These are phyloP conservation scores for Coniosporium tulheliwenetii DNA, from an alignment of 2,329 filamentous ascomycete genomes.

Conservation along the genomic window DNA sequence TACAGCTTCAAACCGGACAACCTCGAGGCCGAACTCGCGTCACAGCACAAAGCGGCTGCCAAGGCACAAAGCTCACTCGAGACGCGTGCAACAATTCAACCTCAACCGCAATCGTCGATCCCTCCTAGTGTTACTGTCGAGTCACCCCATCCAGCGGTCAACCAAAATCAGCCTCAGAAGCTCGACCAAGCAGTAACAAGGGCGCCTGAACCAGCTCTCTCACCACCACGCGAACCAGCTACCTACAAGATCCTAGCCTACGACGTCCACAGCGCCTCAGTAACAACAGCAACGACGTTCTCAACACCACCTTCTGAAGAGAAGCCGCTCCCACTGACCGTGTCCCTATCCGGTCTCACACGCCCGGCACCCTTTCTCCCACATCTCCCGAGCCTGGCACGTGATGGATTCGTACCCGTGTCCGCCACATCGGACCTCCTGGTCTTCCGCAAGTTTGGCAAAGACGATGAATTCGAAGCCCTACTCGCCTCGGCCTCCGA, in stretches of 20 bases:
- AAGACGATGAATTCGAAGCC: conserved; percentile 11
- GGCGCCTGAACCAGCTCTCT: neutral
- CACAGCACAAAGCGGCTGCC: conserved; percentile 5
- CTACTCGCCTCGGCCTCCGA: neutral
- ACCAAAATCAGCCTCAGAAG: neutral
- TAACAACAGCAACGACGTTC: conserved; percentile 44
- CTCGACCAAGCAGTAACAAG: neutral
- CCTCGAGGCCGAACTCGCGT: conserved; percentile 10
- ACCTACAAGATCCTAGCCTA: conserved; percentile 54
- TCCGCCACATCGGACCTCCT: conserved; percentile 48
- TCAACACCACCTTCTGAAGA: conserved; percentile 34
- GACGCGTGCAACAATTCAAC: neutral
- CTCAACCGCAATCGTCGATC: neutral
- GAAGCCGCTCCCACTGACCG: conserved; percentile 39
- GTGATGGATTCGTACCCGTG: conserved; percentile 50
- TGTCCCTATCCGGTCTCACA: conserved; percentile 43
- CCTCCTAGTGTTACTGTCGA: neutral
- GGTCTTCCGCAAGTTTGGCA: conserved; percentile 45
- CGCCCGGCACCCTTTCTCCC: conserved; percentile 51
- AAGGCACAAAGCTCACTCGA: neutral
- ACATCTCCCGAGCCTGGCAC: conserved; percentile 42
- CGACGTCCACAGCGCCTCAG: conserved; percentile 40
- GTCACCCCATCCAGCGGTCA: neutral
- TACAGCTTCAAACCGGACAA: conserved; percentile 8
- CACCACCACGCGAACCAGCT: conserved; percentile 10